These are phyloP conservation scores for Sugiyamaella qingdaonensis DNA, from an alignment of 805 yeast genomes.

Conservation along the genomic window DNA sequence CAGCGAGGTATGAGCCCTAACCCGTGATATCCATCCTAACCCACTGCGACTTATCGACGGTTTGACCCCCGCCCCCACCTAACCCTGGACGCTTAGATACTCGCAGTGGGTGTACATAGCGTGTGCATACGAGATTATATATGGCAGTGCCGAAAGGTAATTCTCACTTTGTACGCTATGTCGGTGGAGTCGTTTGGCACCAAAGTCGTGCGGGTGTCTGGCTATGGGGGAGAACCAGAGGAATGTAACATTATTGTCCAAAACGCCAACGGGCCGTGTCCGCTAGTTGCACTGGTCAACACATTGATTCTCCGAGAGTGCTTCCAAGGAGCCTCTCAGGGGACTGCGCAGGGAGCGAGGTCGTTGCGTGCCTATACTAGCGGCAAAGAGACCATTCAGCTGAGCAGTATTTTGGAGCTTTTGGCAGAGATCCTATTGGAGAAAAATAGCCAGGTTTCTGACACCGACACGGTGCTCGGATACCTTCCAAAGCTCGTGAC, in stretches of 20 bases:
- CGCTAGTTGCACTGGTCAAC: slow-evolving; percentile 72
- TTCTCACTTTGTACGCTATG: background rate
- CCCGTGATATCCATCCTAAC: no score
- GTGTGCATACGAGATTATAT: no score
- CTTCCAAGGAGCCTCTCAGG: slow-evolving; percentile 17
- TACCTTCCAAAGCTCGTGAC: slow-evolving; percentile 60
- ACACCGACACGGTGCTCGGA: slow-evolving; percentile 44
- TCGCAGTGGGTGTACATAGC: no score
- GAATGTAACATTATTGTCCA: slow-evolving; percentile 54
- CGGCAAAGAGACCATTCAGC: slow-evolving; percentile 31
- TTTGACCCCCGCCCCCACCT: no score
- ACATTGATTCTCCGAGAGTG: slow-evolving; percentile 53
- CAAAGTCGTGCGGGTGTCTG: slow-evolving; percentile 12
- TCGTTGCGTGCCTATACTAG: slow-evolving; percentile 25
- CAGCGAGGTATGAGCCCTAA: no score
- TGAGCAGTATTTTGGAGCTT: slow-evolving; percentile 43
- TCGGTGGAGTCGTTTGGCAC: slow-evolving; percentile 34
- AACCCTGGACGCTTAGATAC: no score
- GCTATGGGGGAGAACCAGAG: slow-evolving; percentile 1
- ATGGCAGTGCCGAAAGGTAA: no score
- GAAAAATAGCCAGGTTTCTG: background rate
- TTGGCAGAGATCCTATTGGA: slow-evolving; percentile 44
- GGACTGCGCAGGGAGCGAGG: slow-evolving; percentile 24
- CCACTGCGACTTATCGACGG: no score
- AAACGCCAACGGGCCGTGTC: slow-evolving; percentile 85